These are phyloP conservation scores for Aspergillus sp. DNA, from an alignment of 2,329 filamentous ascomycete species.

Conservation along the genomic window DNA sequence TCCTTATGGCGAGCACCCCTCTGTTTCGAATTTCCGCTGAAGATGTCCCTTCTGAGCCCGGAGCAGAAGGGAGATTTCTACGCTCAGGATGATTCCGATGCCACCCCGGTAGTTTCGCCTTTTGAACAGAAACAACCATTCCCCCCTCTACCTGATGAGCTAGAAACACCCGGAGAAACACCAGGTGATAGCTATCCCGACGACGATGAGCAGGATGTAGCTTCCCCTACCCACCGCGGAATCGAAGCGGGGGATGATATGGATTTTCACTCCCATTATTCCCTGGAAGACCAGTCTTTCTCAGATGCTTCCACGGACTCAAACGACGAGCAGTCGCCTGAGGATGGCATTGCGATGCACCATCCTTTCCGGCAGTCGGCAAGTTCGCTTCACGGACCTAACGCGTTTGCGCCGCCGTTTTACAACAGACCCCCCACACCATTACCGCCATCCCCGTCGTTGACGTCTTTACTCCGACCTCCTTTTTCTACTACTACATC, in stretches of 20 bases:
- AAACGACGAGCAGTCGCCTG: conserved; percentile 27
- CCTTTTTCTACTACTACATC: conserved; percentile 68
- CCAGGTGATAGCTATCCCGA: conserved; percentile 19
- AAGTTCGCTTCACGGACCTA: conserved; percentile 42
- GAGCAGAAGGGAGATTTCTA: conserved; percentile 4
- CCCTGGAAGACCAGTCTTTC: conserved; percentile 37
- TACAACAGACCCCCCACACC: conserved; percentile 97
- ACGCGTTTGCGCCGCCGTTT: conserved; percentile 75
- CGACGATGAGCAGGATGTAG: conserved; percentile 29
- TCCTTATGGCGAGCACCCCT: neutral
- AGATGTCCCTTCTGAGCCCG: conserved; percentile 14
- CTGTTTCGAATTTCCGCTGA: neutral
- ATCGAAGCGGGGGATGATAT: conserved; percentile 36
- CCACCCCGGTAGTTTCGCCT: conserved; percentile 7
- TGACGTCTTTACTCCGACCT: conserved; percentile 84
- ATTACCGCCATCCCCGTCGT: conserved; percentile 83
- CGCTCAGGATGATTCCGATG: conserved; percentile 10
- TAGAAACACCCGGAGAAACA: conserved; percentile 14
- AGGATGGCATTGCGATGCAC: conserved; percentile 32
- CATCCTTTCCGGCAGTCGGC: conserved; percentile 42
- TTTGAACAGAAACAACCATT: conserved; percentile 36
- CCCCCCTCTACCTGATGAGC: conserved; percentile 29
- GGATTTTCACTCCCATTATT: conserved; percentile 49
- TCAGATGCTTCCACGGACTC: conserved; percentile 37
- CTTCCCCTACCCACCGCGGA: conserved; percentile 29